Conservation (phyloP, 2,329 filamentous ascomycete species). For the Didymosphaeria variabile region DNA sequence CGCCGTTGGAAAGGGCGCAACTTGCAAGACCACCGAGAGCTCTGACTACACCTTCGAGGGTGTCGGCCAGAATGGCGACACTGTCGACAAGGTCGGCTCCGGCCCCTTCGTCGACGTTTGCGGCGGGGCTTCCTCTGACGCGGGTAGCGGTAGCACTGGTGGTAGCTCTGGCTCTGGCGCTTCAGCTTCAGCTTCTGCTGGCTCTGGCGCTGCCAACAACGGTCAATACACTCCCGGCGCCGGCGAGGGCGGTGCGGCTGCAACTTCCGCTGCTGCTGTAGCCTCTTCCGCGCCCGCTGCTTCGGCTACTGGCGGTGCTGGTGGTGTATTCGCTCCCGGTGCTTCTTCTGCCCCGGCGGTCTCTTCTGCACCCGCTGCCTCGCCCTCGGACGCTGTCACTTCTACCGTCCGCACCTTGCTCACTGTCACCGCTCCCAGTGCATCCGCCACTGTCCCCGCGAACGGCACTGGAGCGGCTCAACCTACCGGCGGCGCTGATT, state of each 20-base stretch:
- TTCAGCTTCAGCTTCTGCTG: neutral
- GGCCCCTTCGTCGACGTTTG: slow-evolving; percentile 40
- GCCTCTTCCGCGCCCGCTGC: slow-evolving; percentile 18
- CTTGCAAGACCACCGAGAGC: slow-evolving; percentile 64
- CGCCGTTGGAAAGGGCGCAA: slow-evolving; percentile 29
- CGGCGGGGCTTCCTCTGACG: slow-evolving; percentile 18
- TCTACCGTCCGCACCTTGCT: slow-evolving; percentile 34
- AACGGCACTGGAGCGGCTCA: slow-evolving; percentile 9
- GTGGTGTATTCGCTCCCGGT: neutral
- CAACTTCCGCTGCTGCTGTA: neutral
- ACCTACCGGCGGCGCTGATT: slow-evolving; percentile 15
- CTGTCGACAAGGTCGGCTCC: slow-evolving; percentile 47
- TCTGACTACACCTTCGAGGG: slow-evolving; percentile 66
- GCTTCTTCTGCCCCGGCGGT: slow-evolving; percentile 17
- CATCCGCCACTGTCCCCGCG: slow-evolving; percentile 16
- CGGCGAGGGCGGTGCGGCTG: slow-evolving; percentile 11
- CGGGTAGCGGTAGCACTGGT: neutral
- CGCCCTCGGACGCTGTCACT: slow-evolving; percentile 18
- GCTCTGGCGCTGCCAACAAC: slow-evolving; percentile 17
- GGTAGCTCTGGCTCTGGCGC: slow-evolving; percentile 14
- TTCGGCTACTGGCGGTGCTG: slow-evolving; percentile 1
- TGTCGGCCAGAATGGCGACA: slow-evolving; percentile 62
- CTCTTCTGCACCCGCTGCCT: slow-evolving; percentile 12
- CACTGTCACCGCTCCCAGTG: slow-evolving; percentile 35
- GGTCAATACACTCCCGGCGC: slow-evolving; percentile 21